Evolutionary conservation across 2,329 filamentous ascomycete species (phyloP), one percentile per base, ranked within the genome.

Genomic region (Alternaria viburni): DNA sequence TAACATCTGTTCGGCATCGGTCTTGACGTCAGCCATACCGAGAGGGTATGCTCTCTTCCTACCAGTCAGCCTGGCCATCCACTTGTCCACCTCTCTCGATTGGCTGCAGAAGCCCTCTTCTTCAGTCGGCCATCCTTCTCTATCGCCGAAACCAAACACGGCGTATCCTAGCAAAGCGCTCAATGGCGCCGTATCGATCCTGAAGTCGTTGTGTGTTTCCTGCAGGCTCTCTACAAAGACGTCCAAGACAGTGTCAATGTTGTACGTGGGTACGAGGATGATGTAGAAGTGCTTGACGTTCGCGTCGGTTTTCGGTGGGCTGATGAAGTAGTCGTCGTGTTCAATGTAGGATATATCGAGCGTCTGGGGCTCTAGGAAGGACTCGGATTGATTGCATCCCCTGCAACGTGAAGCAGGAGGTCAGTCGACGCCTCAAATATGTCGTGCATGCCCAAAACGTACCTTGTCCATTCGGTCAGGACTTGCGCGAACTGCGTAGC

Each of bases 121-220:
- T 80, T 97, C 93, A 0, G 91, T 93, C 1, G 93, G 93, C 95
- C 96, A 99, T 61, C 92, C 93, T 77, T 97, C 92, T 66, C 87
- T 89, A 77, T 98, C 95, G 17, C 95, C 95, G 74, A 97, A 91
- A 0, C 96, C 96, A 82, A 98, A 98, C 0, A 98, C 93, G 0
- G 93, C 93, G 76, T 97, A 98, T 9, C 95, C 95, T 3, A 94
- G 83, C 15, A 98, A 81, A 1, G 85, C 82, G 0, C 90, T 89
- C 50, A 99, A 81, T 1, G 96, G 91, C 0, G 92, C 90, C 0
- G 93, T 97, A 73, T 98, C 94, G 69, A 99, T 96, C 61, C 95
- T 89, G 84, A 98, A 98, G 79, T 99, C 96, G 81, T 98, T 89
- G 77, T 98, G 95, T 0, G 94, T 98, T 78, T 99, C 95, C 76